Evolutionary conservation across 257 asterid genomes (phyloP), one percentile per base, ranked within the genome.

Genomic region (Nicotiana sylvestris): DNA sequence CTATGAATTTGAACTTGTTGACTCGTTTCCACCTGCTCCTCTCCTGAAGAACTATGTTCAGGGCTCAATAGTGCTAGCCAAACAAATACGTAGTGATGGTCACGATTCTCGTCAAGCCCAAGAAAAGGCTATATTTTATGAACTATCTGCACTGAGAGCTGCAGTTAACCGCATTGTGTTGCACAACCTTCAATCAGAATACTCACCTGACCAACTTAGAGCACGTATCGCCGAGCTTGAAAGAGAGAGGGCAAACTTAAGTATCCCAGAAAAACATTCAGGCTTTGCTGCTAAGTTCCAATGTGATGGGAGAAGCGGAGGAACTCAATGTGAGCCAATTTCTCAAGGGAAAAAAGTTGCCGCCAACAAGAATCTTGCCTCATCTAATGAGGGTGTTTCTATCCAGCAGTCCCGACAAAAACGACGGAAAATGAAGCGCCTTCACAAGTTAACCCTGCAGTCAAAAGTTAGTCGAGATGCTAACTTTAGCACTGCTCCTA

Each of bases 1-100:
- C 57, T 68, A 68, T 68, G 84, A 18, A 30, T 81, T 67, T 55
- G 39, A 66, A 56, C 84, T 81, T 55, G 69, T 56, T 67, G 80
- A 56, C 37, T 33, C 21, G 35, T 81, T 81, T 55, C 84, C 84
- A 43, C 84, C 58, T 0, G 80, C 32, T 15, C 79, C 57, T 27
- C 57, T 81, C 55, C 58, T 81, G 25, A 51, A 69, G 18, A 67
- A 7, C 9, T 43, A 67, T 49, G 11, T 67, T 64, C 15, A 25
- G 30, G 21, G 18, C 33, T 68, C 69, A 35, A 56, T 17, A 39
- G 15, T 25, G 80, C 37, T 16, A 32, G 80, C 84, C 6, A 81
- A 81, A 55, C 53, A 15, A n/a, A 81, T 49, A 33, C 37, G 17
- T 9, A 9, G 9, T 6, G 3, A 55, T 33, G 43, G 39, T 35